Percentiles rank a stretch among this genome's conserved stretches.
phyloP scores from a whole-genome alignment of 2,329 filamentous ascomycete genomes.

The Colletotrichum sp. region DNA sequence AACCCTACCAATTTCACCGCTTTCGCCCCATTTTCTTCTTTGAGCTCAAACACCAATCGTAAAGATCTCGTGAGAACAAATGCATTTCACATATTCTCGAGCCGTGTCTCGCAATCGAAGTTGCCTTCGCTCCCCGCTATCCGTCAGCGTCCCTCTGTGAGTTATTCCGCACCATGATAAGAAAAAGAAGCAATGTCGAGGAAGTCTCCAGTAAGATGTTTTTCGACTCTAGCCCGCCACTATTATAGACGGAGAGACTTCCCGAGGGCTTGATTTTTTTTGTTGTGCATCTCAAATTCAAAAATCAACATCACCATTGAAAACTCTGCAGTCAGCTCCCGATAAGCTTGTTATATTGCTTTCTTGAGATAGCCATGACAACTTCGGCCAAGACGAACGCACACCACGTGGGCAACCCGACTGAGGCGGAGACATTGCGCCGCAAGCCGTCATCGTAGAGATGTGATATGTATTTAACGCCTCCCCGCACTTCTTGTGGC shows the following conservation, averaged over 20 bases:
- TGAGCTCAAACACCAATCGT: neutral
- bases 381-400: too few relatives aligned
- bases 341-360: neutral
- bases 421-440: too few relatives aligned
- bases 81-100: neutral
- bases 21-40: neutral
- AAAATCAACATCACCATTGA: accelerated
- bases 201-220: neutral
- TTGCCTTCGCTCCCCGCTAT: neutral
- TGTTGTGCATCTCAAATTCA: neutral
- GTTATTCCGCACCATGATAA: neutral
- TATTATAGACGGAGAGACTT: neutral
- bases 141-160: neutral
- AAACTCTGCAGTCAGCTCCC: accelerated
- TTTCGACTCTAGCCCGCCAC: neutral
- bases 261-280: accelerated
- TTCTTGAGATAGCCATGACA: neutral
- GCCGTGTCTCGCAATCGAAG: neutral
- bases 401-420: too few relatives aligned
- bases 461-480: too few relatives aligned
- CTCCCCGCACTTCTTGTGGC: too few relatives aligned
- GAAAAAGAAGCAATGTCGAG: neutral
- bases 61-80: neutral
- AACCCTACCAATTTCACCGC: too few relatives aligned
- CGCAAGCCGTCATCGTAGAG: too few relatives aligned